Percentiles rank a stretch among this genome's conserved stretches.
Evolutionary conservation across 2,329 filamentous ascomycete genomes (phyloP).

Genomic region (Aspergillaceae sp.): DNA sequence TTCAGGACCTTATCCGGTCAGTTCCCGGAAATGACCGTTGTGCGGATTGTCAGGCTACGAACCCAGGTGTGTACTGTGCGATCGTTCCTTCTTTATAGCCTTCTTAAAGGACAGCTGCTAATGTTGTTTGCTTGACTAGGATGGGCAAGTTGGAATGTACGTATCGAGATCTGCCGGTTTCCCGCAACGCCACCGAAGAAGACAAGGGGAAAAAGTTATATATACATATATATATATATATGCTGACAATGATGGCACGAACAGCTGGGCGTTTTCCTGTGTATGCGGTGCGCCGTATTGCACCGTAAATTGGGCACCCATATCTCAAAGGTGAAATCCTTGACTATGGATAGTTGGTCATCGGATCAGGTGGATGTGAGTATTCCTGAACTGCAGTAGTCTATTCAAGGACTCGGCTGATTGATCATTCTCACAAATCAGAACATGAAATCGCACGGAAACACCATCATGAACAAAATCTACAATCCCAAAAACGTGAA

Average conservation of each 20-base stretch:
- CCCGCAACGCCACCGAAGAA: background rate
- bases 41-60: constrained; percentile 84
- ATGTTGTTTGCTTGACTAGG: constrained; percentile 41
- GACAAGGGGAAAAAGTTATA: no score
- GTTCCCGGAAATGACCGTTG: constrained; percentile 86
- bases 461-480: constrained; percentile 71
- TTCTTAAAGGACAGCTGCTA: background rate
- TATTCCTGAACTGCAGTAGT: constrained; percentile 4
- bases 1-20: constrained; percentile 80
- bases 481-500: constrained; percentile 82
- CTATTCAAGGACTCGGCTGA: constrained; percentile 49
- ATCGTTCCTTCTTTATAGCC: no score
- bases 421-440: constrained; percentile 36
- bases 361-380: constrained; percentile 91
- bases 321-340: constrained; percentile 95
- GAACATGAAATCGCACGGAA: constrained; percentile 93
- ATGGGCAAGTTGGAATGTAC: constrained; percentile 95
- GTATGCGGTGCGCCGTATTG: constrained; percentile 91
- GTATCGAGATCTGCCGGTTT: constrained; percentile 25
- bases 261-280: constrained; percentile 88
- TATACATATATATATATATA: no score
- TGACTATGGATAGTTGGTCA: constrained; percentile 98
- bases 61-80: constrained; percentile 61
- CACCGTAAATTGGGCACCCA: constrained; percentile 96
- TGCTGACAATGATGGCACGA: no score